A percentile compares a stretch with the other conserved stretches of the same genome.
These are phyloP conservation scores for Entoloma clypeatum DNA, from an alignment of 1,284 basidiomycete species.

Conservation along the genomic window DNA sequence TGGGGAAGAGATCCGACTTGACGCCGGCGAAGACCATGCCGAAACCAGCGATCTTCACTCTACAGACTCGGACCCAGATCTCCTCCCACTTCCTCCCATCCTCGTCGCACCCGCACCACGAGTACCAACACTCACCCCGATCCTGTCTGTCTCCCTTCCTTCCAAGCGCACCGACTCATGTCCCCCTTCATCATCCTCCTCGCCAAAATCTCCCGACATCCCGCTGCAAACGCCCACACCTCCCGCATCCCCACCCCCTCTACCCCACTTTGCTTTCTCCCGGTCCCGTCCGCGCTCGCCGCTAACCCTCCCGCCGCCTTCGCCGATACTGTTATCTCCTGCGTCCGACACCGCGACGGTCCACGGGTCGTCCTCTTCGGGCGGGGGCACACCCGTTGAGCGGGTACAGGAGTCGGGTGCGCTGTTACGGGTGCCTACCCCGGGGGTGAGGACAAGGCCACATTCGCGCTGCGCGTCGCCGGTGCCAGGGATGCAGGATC, in stretches of 20 bases:
- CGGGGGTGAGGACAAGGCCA: slow-evolving; percentile 4
- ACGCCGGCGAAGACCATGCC: slow-evolving; percentile 8
- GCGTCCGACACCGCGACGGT: neutral
- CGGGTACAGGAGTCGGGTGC: no score
- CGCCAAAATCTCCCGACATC: neutral
- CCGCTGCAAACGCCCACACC: slow-evolving; percentile 30
- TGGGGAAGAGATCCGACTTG: neutral
- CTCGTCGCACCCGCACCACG: neutral
- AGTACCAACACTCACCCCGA: no score
- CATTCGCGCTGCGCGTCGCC: slow-evolving; percentile 15
- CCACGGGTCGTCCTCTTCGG: no score
- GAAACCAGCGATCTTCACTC: slow-evolving; percentile 16
- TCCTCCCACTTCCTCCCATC: slow-evolving; percentile 25
- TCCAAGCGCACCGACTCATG: slow-evolving; percentile 8
- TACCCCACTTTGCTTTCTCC: slow-evolving; percentile 5
- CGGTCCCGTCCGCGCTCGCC: slow-evolving; percentile 1
- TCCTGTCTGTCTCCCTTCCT: slow-evolving; percentile 4
- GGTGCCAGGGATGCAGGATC: slow-evolving; percentile 4
- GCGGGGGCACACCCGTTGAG: no score
- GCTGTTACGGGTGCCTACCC: no score
- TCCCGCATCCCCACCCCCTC: slow-evolving; percentile 27
- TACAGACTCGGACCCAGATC: slow-evolving; percentile 26
- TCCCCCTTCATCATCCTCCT: no score
- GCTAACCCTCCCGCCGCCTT: slow-evolving; percentile 6
- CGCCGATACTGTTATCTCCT: neutral